A percentile compares a stretch with the other conserved stretches of the same genome.
Evolutionary conservation across 73 alveolate genomes (phyloP).

Genomic region (Blepharisma stoltei): DNA sequence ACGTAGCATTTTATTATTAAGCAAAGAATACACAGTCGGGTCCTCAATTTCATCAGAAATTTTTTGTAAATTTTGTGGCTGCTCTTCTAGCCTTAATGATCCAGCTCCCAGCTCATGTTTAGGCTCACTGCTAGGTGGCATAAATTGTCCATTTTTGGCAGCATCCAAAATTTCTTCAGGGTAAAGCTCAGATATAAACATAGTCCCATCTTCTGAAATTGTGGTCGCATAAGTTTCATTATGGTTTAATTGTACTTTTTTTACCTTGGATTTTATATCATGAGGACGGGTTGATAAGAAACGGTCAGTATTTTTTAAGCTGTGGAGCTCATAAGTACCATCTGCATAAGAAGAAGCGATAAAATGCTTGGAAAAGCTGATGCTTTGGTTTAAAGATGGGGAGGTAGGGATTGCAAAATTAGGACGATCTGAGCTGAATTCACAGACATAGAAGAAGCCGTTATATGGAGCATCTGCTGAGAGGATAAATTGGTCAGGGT

Average conservation of each 20-base stretch:
- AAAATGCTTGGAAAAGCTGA: not conserved
- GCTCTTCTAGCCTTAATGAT: not conserved
- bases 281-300: constrained; percentile 61
- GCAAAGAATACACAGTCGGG: constrained; percentile 30
- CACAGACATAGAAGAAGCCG: constrained; percentile 71
- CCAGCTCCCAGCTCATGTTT: constrained; percentile 56
- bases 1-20: no score
- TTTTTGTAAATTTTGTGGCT: not conserved
- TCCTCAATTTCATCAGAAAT: constrained; percentile 12
- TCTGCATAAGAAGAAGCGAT: constrained; percentile 49
- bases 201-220: constrained; percentile 80
- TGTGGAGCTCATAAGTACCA: constrained; percentile 65
- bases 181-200: constrained; percentile 56
- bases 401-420: constrained; percentile 56
- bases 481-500: constrained; percentile 54
- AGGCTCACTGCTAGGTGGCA: constrained; percentile 59
- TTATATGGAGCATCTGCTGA: constrained; percentile 67
- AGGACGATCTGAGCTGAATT: constrained; percentile 68
- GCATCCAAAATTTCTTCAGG: constrained; percentile 55
- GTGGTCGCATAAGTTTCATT: constrained; percentile 59
- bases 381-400: not conserved
- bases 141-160: constrained; percentile 46
- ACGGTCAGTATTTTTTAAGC: constrained; percentile 44
- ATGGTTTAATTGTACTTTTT: constrained; percentile 53
- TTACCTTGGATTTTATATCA: constrained; percentile 67